Evolutionary conservation across 345 rosid species (phyloP), one percentile per base, ranked within the genome.

Genomic region (Clarkia xantiana): DNA sequence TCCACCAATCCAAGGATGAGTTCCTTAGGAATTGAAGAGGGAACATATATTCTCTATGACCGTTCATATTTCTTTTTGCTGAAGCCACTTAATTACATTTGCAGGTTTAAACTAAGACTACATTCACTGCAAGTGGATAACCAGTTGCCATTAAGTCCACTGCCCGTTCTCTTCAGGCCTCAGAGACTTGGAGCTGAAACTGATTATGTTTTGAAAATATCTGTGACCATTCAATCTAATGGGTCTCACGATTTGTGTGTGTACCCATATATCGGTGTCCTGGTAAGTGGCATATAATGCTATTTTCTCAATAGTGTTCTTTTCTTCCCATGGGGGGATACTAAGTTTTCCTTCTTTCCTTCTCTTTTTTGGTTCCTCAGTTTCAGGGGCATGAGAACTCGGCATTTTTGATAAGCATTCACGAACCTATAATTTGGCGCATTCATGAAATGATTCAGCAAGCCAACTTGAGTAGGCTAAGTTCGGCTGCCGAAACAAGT

Each of bases 381-480:
- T 14, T 47, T 42, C 62, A 91, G 93, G 98, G 84, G 41, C 87
- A 86, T 51, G 96, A 91, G 41, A 78, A 67, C 71, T 68, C 79
- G 59, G 76, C 98, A 51, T 91, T 91, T 59, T 61, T 86, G n/a
- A 73, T 86, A 55, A 91, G 77, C 69, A 76, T 91, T 62, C 98
- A 91, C 42, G 98, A 91, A 61, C 98, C 96, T 40, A 84, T 86
- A 59, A 86, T 91, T 58, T 91, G 98, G 98, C 96, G 98, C 56
- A 81, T 91, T 66, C 94, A 86, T 66, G 96, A 84, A 84, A 86
- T 91, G 98, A 72, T 84, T 56, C 93, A 76, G 72, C 96, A 74
- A 67, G 71, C 82, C 71, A 86, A 80, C 65, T 64, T 84, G 18
- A 63, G 80, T 65, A 76, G 98, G 62, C 62, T 91, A 48, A 59